These are phyloP conservation scores for Ophiostoma sp. DNA, from an alignment of 2,329 filamentous ascomycete species.

Conservation along the genomic window DNA sequence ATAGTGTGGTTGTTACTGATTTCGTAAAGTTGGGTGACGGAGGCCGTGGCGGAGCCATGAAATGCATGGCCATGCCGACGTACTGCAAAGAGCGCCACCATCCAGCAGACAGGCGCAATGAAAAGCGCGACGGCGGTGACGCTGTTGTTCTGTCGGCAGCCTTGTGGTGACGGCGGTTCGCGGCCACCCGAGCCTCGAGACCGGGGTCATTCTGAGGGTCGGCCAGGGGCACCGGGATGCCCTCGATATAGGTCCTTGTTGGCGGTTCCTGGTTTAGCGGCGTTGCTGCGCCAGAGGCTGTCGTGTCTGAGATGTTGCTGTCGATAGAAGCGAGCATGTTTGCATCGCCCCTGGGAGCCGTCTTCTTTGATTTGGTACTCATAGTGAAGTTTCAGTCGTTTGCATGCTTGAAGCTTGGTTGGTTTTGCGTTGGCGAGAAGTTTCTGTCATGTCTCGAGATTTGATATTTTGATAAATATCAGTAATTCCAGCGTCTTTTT, in stretches of 20 bases:
- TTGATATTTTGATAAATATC: background rate
- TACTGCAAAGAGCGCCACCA: constrained; percentile 64
- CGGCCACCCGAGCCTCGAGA: background rate
- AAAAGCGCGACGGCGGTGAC: constrained; percentile 45
- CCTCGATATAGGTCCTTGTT: background rate
- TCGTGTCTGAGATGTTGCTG: background rate
- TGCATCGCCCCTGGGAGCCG: background rate
- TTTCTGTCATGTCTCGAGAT: no score
- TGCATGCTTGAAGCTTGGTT: background rate
- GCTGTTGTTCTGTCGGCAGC: background rate
- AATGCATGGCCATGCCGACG: constrained; percentile 64
- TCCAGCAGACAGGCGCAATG: constrained; percentile 57
- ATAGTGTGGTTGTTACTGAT: constrained; percentile 45
- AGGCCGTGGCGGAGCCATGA: constrained; percentile 54
- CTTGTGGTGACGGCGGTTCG: background rate
- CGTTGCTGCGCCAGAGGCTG: background rate
- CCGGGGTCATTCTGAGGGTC: background rate
- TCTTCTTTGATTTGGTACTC: background rate
- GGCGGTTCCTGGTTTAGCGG: background rate
- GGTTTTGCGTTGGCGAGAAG: background rate
- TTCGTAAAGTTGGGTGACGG: constrained; percentile 56
- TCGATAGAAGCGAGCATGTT: background rate
- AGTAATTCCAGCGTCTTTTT: background rate
- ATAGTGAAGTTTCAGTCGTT: background rate
- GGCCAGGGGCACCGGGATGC: background rate